Base-by-base conservation (phyloP, 306 rosid genomes). In the Rubus idaeus region DNA sequence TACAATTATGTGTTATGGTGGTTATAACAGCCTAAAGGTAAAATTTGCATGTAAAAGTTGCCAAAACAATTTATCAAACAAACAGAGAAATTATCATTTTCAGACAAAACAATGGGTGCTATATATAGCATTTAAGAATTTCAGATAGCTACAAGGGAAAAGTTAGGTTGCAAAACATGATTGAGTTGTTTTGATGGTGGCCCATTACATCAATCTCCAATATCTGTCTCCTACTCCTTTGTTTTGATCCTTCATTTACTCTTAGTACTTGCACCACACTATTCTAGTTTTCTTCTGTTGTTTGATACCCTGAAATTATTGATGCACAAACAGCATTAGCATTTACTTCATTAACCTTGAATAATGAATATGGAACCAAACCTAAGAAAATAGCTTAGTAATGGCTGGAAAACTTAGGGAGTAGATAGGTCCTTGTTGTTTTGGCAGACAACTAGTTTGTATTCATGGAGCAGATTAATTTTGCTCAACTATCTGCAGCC, bases 111-210 rank as follows among this genome's bases (percentile, higher is more conserved):
- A 35, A 51, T 12, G 56, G 14, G 76, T 64, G 2, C 13, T 16
- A 69, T 12, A 35, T 42, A 30, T 30, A 30, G 35, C 44, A 35
- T 9, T n/a, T 63, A 13, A 62, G 63, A 75, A 52, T 70, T 49
- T 7, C 47, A 40, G 64, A 57, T 57, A 9, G 35, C 2, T 30
- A 30, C 37, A 10, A 69, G 71, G 57, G 37, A 5, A 55, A 16
- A 45, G 80, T 60, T 71, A 35, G 78, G 73, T 72, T 57, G 26
- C 62, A 23, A 50, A 8, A 53, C 72, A 76, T 71, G 42, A 45
- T 53, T 51, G 42, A 53, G 13, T 73, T 46, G 14, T 42, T 51
- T 10, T 9, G 35, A 49, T 20, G 69, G 60, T 56, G 75, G 61
- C 53, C 61, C 61, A 56, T 52, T 4, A 26, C 49, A 49, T 13